Base-by-base conservation (phyloP, 441 rosid genomes). In the Populus tomentosa region DNA sequence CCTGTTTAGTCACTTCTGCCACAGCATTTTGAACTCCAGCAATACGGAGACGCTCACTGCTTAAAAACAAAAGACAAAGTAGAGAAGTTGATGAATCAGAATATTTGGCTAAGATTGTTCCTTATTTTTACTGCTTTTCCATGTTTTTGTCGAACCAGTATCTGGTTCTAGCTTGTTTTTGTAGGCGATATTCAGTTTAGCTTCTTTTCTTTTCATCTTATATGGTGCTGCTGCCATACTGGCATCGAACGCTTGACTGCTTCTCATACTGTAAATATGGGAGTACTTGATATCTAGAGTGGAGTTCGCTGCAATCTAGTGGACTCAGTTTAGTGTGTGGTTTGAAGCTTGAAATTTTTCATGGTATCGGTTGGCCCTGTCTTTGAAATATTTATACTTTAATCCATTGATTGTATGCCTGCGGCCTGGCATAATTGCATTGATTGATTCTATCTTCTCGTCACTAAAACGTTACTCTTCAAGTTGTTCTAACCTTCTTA, bases 251-350 rank as follows among this genome's bases (percentile, higher is more conserved):
- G 79, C 84, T 67, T 73, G 86, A 88, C 84, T 75, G 85, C 80
- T 87, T 87, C 87, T n/a, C n/a, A n/a, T n/a, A n/a, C n/a, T n/a
- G n/a, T n/a, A n/a, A n/a, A n/a, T n/a, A n/a, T n/a, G n/a, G 84
- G 92, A 89, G 83, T 80, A 73, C 63, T 76, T 67, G 78, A 77
- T 81, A 84, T 77, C 83, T 81, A 75, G 85, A 81, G 80, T 85
- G 86, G 82, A 84, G 83, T 84, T 85, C 84, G 86, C 85, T 85
- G 80, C 86, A 77, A 80, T 80, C 68, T 80, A 80, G 77, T 72
- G 80, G 80, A 28, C 80, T 77, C 81, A 40, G 79, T 75, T 84
- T 78, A 26, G 38, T 35, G 84, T 70, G 71, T 77, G 81, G 67
- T 75, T 81, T 53, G 32, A 38, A 68, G 61, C 74, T 71, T 32